Percentiles rank a stretch among this genome's conserved stretches.
phyloP scores from a whole-genome alignment of 1,284 basidiomycete species.

The Pisolithus thermaeus region DNA sequence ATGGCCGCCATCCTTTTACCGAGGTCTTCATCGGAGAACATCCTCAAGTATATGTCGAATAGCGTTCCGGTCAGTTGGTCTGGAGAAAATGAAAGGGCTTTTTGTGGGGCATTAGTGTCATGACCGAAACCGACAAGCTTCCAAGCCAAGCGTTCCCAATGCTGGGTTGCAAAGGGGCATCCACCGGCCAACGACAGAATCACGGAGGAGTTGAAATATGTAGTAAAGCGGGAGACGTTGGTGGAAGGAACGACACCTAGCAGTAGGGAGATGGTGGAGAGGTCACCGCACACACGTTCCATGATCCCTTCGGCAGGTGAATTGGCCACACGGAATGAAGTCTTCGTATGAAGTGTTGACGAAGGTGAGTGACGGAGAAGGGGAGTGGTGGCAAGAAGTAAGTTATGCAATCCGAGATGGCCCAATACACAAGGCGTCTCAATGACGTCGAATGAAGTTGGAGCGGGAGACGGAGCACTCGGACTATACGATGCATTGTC shows the following conservation, averaged over 20 bases:
- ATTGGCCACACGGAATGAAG: conserved; percentile 25
- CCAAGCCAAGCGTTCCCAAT: conserved; percentile 41
- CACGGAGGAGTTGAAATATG: conserved; percentile 40
- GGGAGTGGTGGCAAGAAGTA: conserved; percentile 35
- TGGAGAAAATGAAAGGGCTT: conserved; percentile 22
- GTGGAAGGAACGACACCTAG: conserved; percentile 37
- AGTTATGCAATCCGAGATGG: conserved; percentile 44
- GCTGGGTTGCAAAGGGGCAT: conserved; percentile 21
- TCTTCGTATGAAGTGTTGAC: conserved; percentile 39
- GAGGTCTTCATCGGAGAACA: conserved; percentile 34
- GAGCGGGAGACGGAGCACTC: conserved; percentile 21
- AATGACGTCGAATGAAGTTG: conserved; percentile 44
- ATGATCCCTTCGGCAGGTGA: conserved; percentile 29
- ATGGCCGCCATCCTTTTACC: conserved; percentile 6
- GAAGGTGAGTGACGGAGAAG: conserved; percentile 29
- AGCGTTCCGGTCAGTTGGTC: conserved; percentile 36
- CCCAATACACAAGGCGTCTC: conserved; percentile 43
- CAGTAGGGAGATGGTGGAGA: conserved; percentile 36
- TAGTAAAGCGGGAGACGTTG: conserved; percentile 38
- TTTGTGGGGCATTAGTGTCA: not conserved
- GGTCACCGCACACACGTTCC: conserved; percentile 33
- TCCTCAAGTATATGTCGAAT: conserved; percentile 41
- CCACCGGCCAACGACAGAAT: conserved; percentile 15
- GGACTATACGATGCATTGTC: conserved; percentile 30
- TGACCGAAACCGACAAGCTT: conserved; percentile 21